phyloP scores from a whole-genome alignment of 805 yeast genomes.

The Ogataea dorogensis region DNA sequence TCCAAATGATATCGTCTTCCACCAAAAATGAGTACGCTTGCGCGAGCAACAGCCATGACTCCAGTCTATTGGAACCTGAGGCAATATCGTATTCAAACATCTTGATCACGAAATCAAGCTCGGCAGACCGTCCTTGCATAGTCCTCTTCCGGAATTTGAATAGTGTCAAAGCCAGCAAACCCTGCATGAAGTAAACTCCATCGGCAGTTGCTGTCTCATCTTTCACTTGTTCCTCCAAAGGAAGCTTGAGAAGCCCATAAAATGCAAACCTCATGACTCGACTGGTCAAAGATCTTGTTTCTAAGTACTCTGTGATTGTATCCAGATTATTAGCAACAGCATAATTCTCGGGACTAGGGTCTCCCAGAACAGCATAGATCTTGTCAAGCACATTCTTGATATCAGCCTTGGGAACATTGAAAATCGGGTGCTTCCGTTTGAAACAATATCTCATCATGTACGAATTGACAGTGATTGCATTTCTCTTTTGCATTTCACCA shows the following conservation, averaged over 20 bases:
- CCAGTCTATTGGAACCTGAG: slow-evolving; percentile 66
- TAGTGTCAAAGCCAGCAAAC: slow-evolving; percentile 62
- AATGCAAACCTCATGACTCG: slow-evolving; percentile 48
- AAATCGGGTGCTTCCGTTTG: slow-evolving; percentile 57
- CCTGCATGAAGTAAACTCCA: slow-evolving; percentile 73
- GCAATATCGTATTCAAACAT: slow-evolving; percentile 65
- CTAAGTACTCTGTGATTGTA: slow-evolving; percentile 46
- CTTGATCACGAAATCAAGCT: slow-evolving; percentile 68
- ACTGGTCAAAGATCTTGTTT: slow-evolving; percentile 42
- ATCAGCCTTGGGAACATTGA: slow-evolving; percentile 63
- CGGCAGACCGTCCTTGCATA: slow-evolving; percentile 79
- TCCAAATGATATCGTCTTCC: slow-evolving; percentile 92
- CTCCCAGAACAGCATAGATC: slow-evolving; percentile 69
- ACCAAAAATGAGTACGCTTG: slow-evolving; percentile 74
- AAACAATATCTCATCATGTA: slow-evolving; percentile 56
- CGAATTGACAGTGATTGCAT: slow-evolving; percentile 35
- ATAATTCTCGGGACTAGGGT: slow-evolving; percentile 48
- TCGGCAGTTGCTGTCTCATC: slow-evolving; percentile 38
- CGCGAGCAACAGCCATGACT: slow-evolving; percentile 84
- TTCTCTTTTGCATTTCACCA: slow-evolving; percentile 37
- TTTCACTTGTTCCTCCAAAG: slow-evolving; percentile 31
- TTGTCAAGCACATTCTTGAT: slow-evolving; percentile 70
- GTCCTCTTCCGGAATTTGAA: slow-evolving; percentile 71
- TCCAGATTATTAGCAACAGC: slow-evolving; percentile 46
- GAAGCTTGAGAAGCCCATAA: slow-evolving; percentile 44